Evolutionary conservation across 2,329 filamentous ascomycete species (phyloP).

Genomic region (Scopulariopsis brevicaulis): DNA sequence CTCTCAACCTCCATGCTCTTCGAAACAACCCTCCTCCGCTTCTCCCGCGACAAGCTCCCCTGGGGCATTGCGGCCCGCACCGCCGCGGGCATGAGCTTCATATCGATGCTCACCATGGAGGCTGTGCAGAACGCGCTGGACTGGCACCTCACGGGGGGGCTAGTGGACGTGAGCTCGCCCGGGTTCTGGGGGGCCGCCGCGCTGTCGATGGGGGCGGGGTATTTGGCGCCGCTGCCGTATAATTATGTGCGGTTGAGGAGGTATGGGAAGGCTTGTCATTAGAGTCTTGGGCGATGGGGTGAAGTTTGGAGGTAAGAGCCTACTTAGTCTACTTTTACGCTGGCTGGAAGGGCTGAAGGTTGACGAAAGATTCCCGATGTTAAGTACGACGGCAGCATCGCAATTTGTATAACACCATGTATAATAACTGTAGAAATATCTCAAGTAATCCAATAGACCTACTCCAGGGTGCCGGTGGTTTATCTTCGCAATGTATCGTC

Average conservation of each 20-base stretch:
- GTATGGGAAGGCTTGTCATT: slow-evolving; percentile 36
- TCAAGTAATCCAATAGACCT: too few relatives aligned
- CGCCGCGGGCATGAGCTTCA: slow-evolving; percentile 45
- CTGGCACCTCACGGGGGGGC: slow-evolving; percentile 40
- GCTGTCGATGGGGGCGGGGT: slow-evolving; percentile 29
- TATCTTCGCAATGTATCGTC: too few relatives aligned
- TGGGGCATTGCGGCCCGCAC: slow-evolving; percentile 36
- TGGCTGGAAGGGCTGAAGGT: too few relatives aligned
- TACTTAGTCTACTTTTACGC: too few relatives aligned
- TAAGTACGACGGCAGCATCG: too few relatives aligned
- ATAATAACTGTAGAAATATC: too few relatives aligned
- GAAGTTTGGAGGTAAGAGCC: too few relatives aligned
- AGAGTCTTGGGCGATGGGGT: slow-evolving; percentile 4
- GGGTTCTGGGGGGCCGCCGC: slow-evolving; percentile 39
- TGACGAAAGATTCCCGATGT: too few relatives aligned
- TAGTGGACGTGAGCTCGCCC: slow-evolving; percentile 31
- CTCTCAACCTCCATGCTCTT: slow-evolving; percentile 38
- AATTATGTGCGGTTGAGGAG: slow-evolving; percentile 37
- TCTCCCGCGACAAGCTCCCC: slow-evolving; percentile 32
- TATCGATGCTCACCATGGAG: slow-evolving; percentile 50
- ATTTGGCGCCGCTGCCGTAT: slow-evolving; percentile 38
- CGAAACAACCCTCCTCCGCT: slow-evolving; percentile 36
- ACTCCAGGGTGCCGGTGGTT: too few relatives aligned
- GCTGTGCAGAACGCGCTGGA: slow-evolving; percentile 41
- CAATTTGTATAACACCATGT: too few relatives aligned